Base-by-base conservation (phyloP, 2,329 filamentous ascomycete genomes). In the Triangularia setosa region DNA sequence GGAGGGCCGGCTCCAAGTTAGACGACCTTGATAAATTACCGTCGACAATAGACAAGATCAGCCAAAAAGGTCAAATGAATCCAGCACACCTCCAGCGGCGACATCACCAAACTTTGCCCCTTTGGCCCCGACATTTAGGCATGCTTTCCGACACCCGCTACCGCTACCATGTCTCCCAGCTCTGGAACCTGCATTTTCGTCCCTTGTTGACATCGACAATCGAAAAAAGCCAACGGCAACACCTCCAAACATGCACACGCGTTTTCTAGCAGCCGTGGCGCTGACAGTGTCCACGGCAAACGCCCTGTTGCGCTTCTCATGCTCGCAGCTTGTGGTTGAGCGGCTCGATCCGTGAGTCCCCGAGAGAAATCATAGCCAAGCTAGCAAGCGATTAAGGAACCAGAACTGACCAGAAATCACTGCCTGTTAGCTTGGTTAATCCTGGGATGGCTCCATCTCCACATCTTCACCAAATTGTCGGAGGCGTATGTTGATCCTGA, bases 261-360 rank as follows among this genome's bases (percentile, higher is more conserved):
- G 16, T 8, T 44, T 52, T 1, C 25, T 64, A 12, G 52, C 58
- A 24, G 48, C 58, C 16, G 40, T 65, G 62, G 64, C 66, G 53
- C 66, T 68, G 0, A 56, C 57, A 16, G 65, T 59, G 48, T 59
- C 62, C 3, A 52, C 63, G 4, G 63, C 58, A 4, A 28, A 62
- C 27, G 67, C 61, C 12, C 63, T 69, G 7, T 61, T 69, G 3
- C 66, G 68, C n/a, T 69, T 69, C 60, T 67, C 66, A 3, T 69
- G 68, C 63, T 69, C 68, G 9, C 63, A 64, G 40, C 66, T 69
- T 4, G 66, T 68, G 23, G 61, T 69, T 28, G 68, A 69, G 40
- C 66, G 68, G 5, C 63, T 69, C 11, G 68, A 69, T 28, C 68
- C 68, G 60, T 65, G 28, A 63, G 63, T 54, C 24, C 33, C 25